Evolutionary conservation across 768 basidiomycete genomes (phyloP).

Genomic region (Hygrocybe punicea): DNA sequence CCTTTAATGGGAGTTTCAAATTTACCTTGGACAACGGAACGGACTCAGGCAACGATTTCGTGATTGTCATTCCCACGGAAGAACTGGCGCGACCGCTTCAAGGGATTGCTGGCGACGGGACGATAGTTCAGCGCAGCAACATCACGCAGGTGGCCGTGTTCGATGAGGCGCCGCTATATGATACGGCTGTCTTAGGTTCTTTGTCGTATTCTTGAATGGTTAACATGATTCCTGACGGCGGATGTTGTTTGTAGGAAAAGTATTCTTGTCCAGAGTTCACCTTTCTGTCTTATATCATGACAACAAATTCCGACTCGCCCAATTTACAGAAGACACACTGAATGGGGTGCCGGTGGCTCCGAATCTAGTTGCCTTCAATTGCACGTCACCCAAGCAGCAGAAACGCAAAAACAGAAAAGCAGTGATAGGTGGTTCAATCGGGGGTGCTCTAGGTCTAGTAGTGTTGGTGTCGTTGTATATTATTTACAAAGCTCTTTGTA

Average conservation of each 20-base stretch:
- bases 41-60: neutral
- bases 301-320: neutral
- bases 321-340: neutral
- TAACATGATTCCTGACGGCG: neutral
- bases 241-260: neutral
- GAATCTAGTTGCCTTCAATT: neutral
- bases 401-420: neutral
- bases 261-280: neutral
- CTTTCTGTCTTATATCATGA: neutral
- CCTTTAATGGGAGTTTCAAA: neutral
- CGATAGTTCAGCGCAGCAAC: neutral
- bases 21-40: neutral
- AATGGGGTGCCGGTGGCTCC: neutral
- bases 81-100: neutral
- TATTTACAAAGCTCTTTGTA: too few relatives aligned
- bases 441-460: neutral
- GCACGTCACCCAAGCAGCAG: neutral
- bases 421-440: neutral
- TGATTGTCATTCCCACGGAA: neutral
- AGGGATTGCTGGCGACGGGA: neutral
- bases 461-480: too few relatives aligned
- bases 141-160: neutral
- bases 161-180: neutral
- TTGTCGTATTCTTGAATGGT: neutral
- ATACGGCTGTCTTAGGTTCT: neutral